Evolutionary conservation across 2,329 filamentous ascomycete genomes (phyloP).

Genomic region (Corynespora cassiicola): DNA sequence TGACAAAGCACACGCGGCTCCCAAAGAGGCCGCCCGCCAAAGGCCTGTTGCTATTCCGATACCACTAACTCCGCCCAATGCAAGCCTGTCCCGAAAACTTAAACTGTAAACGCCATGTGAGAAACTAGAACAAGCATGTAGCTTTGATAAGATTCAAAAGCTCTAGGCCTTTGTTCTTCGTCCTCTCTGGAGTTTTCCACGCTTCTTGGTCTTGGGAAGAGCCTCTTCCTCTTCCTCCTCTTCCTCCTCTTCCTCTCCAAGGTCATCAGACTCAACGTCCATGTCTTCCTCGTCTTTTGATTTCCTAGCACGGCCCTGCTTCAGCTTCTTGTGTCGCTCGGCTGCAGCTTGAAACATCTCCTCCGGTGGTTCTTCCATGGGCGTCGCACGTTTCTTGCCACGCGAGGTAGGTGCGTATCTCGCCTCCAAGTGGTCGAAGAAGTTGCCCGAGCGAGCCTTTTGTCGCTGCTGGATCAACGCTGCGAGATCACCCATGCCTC

Average conservation of each 20-base stretch:
- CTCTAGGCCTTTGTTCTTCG: no score
- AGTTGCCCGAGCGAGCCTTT: conserved; percentile 39
- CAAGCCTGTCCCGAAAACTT: no score
- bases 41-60: no score
- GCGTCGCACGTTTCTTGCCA: conserved; percentile 53
- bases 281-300: conserved; percentile 16
- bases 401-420: conserved; percentile 45
- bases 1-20: no score
- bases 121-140: no score
- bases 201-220: conserved; percentile 26
- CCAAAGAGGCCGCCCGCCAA: no score
- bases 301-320: conserved; percentile 18
- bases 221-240: conserved; percentile 24
- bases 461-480: conserved; percentile 46
- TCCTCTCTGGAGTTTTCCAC: conserved; percentile 17
- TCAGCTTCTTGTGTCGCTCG: conserved; percentile 34
- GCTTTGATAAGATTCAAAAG: no score
- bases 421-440: conserved; percentile 42
- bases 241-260: conserved; percentile 31
- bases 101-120: no score
- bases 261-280: conserved; percentile 26
- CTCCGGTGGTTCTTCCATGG: conserved; percentile 65
- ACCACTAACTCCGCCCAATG: no score
- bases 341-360: conserved; percentile 60
- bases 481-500: conserved; percentile 44